These are phyloP conservation scores for Russula vinacea DNA, from an alignment of 768 basidiomycete genomes.

Conservation along the genomic window DNA sequence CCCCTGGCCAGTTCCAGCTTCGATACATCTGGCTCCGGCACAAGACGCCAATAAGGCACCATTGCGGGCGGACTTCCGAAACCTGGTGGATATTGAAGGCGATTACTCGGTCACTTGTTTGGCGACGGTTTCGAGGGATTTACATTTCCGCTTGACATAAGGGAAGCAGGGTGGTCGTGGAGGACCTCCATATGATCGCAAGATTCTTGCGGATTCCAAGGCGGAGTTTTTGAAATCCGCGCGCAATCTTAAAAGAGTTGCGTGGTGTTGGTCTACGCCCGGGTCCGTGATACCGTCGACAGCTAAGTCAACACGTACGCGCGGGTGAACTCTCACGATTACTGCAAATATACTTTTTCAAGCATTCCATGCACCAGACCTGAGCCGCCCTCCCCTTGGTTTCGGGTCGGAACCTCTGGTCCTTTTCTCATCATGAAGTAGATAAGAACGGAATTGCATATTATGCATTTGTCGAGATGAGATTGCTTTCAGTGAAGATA, in stretches of 20 bases:
- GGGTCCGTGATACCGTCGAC: not conserved
- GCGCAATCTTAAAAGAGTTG: not conserved
- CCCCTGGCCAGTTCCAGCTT: not conserved
- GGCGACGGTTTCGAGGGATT: not conserved
- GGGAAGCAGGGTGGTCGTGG: constrained; percentile 1
- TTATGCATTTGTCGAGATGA: no score
- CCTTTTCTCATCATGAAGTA: not conserved
- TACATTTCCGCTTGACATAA: not conserved
- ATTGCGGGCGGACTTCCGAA: constrained; percentile 4
- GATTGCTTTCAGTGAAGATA: not conserved
- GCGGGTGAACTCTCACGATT: constrained; percentile 6
- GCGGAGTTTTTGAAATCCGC: constrained; percentile 7
- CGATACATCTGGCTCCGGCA: not conserved
- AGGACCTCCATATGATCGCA: constrained; percentile 11
- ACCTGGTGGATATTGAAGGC: not conserved
- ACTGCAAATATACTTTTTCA: not conserved
- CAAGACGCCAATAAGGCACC: constrained; percentile 1
- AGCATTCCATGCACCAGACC: not conserved
- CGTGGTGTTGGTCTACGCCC: not conserved
- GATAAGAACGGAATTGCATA: not conserved
- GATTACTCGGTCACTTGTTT: not conserved
- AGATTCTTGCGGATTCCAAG: constrained; percentile 14
- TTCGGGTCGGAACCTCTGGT: not conserved
- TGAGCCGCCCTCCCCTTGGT: not conserved
- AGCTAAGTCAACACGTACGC: constrained; percentile 54